Evolutionary conservation across 163 green algal species (phyloP).

Genomic region (Picocystis sp.): DNA sequence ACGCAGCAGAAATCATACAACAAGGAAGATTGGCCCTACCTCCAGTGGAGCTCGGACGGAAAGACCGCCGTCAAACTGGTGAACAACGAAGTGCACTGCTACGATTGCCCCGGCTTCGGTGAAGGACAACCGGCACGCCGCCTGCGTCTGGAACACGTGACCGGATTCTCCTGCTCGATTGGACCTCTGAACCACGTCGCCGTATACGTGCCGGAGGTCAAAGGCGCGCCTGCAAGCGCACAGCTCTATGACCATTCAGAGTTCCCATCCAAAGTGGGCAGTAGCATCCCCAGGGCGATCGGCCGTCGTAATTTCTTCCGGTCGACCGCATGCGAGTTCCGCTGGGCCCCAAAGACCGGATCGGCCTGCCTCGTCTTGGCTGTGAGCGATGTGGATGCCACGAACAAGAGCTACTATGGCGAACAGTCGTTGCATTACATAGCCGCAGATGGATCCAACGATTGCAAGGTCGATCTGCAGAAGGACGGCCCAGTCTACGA

Average conservation of each 20-base stretch:
- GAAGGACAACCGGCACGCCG: constrained; percentile 16
- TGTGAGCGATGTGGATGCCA: constrained; percentile 74
- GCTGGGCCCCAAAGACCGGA: constrained; percentile 43
- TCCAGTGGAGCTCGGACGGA: constrained; percentile 32
- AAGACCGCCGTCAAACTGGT: constrained; percentile 32
- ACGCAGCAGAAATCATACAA: constrained; percentile 47
- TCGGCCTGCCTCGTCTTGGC: constrained; percentile 59
- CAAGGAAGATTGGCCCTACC: constrained; percentile 50
- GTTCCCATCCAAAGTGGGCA: background rate
- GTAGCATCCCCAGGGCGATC: constrained; percentile 25
- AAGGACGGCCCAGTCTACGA: constrained; percentile 92
- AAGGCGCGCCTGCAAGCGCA: constrained; percentile 44
- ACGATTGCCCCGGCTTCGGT: constrained; percentile 25
- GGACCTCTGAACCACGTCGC: constrained; percentile 23
- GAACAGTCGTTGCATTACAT: constrained; percentile 88
- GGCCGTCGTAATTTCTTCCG: constrained; percentile 65
- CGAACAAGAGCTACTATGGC: constrained; percentile 93
- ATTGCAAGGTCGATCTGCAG: constrained; percentile 36
- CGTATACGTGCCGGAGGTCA: constrained; percentile 53
- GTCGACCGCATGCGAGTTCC: constrained; percentile 23
- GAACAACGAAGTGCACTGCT: constrained; percentile 71
- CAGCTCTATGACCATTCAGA: constrained; percentile 8
- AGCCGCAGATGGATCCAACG: constrained; percentile 40
- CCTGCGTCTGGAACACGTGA: no score
- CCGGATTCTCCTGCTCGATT: constrained; percentile 17